A percentile compares a stretch with the other conserved stretches of the same genome.
phyloP scores from a whole-genome alignment of 331 rosid species.

The Quercus lobata region DNA sequence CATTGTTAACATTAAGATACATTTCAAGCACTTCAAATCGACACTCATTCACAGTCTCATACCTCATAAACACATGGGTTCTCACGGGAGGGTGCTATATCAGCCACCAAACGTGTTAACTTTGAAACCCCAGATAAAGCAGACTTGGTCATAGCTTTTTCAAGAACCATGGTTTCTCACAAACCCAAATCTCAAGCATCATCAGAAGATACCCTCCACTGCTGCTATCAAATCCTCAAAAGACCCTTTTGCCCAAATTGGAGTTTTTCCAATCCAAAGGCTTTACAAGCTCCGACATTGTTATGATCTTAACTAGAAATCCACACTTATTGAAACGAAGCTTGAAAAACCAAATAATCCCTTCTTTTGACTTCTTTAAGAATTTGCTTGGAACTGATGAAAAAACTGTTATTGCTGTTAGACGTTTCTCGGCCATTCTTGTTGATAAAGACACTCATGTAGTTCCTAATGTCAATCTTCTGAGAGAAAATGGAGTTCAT shows the following conservation, averaged over 20 bases:
- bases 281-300: constrained; percentile 1
- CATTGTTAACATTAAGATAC: not conserved
- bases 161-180: constrained; percentile 16
- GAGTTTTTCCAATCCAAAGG: constrained; percentile 31
- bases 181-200: not conserved
- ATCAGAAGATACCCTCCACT: not conserved
- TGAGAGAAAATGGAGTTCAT: constrained; percentile 33
- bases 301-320: not conserved
- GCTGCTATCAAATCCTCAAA: not conserved
- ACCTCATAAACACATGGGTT: constrained; percentile 11
- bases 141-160: constrained; percentile 14
- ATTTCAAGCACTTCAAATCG: not conserved
- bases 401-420: constrained; percentile 13
- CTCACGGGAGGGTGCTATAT: constrained; percentile 12
- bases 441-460: not conserved
- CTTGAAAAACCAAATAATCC: constrained; percentile 4
- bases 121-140: constrained; percentile 14
- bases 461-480: constrained; percentile 24
- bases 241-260: constrained; percentile 21
- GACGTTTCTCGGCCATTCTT: constrained; percentile 15
- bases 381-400: constrained; percentile 19
- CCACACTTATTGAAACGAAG: constrained; percentile 19
- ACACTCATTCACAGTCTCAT: constrained; percentile 17
- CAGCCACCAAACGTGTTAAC: not conserved
- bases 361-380: constrained; percentile 14